These are phyloP conservation scores for Tremellales sp. DNA, from an alignment of 1,284 basidiomycete genomes.

Conservation along the genomic window DNA sequence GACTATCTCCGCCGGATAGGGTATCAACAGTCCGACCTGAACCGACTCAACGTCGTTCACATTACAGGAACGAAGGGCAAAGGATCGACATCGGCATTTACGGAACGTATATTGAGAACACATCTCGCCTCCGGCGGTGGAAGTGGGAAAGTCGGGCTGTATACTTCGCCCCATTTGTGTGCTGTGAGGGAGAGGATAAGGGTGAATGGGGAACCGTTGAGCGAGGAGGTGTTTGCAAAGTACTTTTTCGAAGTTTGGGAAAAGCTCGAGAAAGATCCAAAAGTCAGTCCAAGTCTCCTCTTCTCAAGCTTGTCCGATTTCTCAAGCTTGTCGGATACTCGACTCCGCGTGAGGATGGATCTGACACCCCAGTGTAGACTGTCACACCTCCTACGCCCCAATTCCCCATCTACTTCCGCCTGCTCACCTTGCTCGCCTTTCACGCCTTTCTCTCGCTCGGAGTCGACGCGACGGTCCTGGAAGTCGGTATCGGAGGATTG, in stretches of 20 bases:
- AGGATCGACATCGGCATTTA: conserved; percentile 93
- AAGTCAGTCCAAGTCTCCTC: conserved; percentile 49
- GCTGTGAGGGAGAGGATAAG: conserved; percentile 94
- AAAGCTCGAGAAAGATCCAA: conserved; percentile 64
- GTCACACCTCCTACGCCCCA: conserved; percentile 57
- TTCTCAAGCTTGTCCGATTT: background rate
- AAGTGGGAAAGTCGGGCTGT: conserved; percentile 64
- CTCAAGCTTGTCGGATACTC: background rate
- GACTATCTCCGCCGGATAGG: conserved; percentile 86
- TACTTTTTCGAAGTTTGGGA: conserved; percentile 99
- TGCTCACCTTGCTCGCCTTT: conserved; percentile 86
- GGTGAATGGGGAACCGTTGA: conserved; percentile 83
- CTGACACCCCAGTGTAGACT: conserved; percentile 20
- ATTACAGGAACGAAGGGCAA: conserved; percentile 99
- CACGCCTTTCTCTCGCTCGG: conserved; percentile 72
- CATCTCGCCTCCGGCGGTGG: conserved; percentile 35
- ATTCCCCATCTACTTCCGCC: conserved; percentile 86
- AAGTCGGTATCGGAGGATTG: conserved; percentile 93
- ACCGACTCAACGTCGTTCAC: conserved; percentile 88
- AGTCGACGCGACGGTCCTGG: conserved; percentile 85
- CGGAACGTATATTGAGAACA: conserved; percentile 52
- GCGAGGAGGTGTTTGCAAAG: conserved; percentile 79
- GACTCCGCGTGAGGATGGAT: background rate
- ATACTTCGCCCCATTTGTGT: conserved; percentile 95
- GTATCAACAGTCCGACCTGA: conserved; percentile 75